These are phyloP conservation scores for Malus sylvestris DNA, from an alignment of 306 rosid species.

Conservation along the genomic window DNA sequence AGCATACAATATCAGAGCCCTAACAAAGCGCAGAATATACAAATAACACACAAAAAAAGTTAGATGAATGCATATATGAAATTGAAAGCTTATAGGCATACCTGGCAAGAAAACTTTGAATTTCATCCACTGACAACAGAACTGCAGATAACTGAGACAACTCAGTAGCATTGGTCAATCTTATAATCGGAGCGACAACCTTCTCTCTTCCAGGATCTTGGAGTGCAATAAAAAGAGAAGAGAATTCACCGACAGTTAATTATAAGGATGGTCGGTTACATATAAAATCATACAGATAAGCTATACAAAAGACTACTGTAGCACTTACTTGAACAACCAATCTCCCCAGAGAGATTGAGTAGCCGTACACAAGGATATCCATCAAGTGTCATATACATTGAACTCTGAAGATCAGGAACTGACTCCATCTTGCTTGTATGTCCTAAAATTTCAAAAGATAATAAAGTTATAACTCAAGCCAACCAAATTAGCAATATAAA, in stretches of 20 bases:
- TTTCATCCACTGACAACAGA: slow-evolving; percentile 58
- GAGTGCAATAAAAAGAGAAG: background rate
- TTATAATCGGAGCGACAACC: slow-evolving; percentile 71
- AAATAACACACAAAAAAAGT: background rate
- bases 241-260: slow-evolving; percentile 5
- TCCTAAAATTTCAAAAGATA: slow-evolving; percentile 17
- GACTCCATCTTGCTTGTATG: slow-evolving; percentile 60
- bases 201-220: slow-evolving; percentile 83
- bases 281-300: slow-evolving; percentile 1
- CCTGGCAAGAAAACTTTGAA: slow-evolving; percentile 67
- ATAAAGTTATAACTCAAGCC: background rate
- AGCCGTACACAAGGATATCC: slow-evolving; percentile 78
- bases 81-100: slow-evolving; percentile 9
- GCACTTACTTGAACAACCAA: slow-evolving; percentile 84
- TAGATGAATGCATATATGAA: background rate
- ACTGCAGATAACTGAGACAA: slow-evolving; percentile 54
- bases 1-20: background rate
- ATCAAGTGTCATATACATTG: slow-evolving; percentile 64
- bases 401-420: slow-evolving; percentile 88
- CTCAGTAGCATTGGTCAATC: slow-evolving; percentile 36
- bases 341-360: slow-evolving; percentile 69
- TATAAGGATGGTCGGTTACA: background rate
- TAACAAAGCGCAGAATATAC: background rate
- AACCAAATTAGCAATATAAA: background rate
- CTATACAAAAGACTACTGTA: background rate